These are phyloP conservation scores for Mycena galericulata DNA, from an alignment of 768 basidiomycete species.

Conservation along the genomic window DNA sequence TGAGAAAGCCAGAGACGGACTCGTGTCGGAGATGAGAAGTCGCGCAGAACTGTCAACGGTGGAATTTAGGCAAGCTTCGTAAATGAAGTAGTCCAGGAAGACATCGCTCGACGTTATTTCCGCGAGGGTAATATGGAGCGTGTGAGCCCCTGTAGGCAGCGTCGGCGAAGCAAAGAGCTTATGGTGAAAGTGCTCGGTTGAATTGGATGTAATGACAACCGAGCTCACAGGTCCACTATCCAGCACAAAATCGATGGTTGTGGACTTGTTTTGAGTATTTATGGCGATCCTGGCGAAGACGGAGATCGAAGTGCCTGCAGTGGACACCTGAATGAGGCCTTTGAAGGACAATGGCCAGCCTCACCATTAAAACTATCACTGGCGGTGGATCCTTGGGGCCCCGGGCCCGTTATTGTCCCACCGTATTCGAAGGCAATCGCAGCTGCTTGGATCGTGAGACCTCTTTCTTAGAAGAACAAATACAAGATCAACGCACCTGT, in stretches of 20 bases:
- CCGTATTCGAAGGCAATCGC: neutral
- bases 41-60: no score
- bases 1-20: no score
- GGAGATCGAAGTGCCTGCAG: neutral
- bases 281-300: neutral
- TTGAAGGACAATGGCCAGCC: neutral
- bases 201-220: no score
- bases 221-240: no score
- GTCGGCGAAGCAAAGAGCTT: neutral
- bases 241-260: no score
- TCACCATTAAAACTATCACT: no score
- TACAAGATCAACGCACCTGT: neutral
- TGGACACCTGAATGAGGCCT: neutral
- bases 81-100: no score
- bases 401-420: neutral
- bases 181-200: no score
- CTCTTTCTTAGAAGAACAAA: no score
- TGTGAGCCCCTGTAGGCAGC: neutral
- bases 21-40: no score
- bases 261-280: neutral
- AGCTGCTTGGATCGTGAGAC: neutral
- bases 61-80: no score
- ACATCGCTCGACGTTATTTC: neutral
- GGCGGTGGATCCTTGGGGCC: neutral
- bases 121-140: neutral